Evolutionary conservation across 2,329 filamentous ascomycete species (phyloP).

Genomic region (Penicillium sp.): DNA sequence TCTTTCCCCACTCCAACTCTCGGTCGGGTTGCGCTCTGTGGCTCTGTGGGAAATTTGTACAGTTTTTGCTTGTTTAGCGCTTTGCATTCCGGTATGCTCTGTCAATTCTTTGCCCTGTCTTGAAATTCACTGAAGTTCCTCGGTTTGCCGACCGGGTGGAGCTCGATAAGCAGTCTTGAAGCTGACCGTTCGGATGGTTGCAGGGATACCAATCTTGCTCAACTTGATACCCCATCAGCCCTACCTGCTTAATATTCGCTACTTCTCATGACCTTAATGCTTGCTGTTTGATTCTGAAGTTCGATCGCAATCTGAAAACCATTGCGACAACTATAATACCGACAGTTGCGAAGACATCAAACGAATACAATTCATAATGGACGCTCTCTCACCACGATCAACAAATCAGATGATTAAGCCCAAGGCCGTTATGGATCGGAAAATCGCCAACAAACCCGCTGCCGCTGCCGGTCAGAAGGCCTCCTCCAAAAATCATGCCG

Average conservation of each 20-base stretch:
- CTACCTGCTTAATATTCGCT: slow-evolving; percentile 8
- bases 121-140: slow-evolving; percentile 3
- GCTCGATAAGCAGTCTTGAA: slow-evolving; percentile 7
- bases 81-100: slow-evolving; percentile 26
- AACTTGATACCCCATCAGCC: slow-evolving; percentile 26
- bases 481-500: slow-evolving; percentile 45
- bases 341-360: neutral
- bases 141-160: slow-evolving; percentile 18
- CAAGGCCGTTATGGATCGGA: slow-evolving; percentile 40
- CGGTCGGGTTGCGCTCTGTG: slow-evolving; percentile 11
- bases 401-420: slow-evolving; percentile 48
- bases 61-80: slow-evolving; percentile 28
- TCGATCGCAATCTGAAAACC: neutral
- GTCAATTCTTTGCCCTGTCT: slow-evolving; percentile 4
- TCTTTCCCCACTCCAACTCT: slow-evolving; percentile 16
- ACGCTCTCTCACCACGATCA: slow-evolving; percentile 50
- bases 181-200: slow-evolving; percentile 20
- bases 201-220: slow-evolving; percentile 28
- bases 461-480: slow-evolving; percentile 33
- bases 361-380: slow-evolving; percentile 36
- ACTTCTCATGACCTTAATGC: slow-evolving; percentile 16
- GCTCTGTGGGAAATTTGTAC: slow-evolving; percentile 24
- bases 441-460: slow-evolving; percentile 39
- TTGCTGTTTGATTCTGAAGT: slow-evolving; percentile 6
- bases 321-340: slow-evolving; percentile 4